Conservation (phyloP, 2,329 filamentous ascomycete species). For the Cladophialophora immunda region DNA sequence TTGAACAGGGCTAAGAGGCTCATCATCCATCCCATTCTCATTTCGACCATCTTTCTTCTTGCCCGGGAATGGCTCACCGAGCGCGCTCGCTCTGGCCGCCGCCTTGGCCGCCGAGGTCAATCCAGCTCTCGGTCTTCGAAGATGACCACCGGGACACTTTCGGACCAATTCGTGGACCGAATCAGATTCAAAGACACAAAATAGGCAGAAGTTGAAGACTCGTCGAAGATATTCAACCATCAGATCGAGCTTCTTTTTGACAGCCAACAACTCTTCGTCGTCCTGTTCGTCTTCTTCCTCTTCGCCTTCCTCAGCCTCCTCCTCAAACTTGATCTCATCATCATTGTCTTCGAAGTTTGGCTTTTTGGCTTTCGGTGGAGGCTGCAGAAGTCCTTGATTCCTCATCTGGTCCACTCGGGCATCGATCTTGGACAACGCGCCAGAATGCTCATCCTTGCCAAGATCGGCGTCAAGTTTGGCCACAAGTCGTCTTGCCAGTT, state of each 20-base stretch:
- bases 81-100: conserved; percentile 84
- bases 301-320: conserved; percentile 81
- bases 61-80: conserved; percentile 81
- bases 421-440: conserved; percentile 82
- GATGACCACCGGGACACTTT: conserved; percentile 96
- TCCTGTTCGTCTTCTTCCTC: conserved; percentile 83
- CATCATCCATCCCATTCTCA: conserved; percentile 69
- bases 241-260: conserved; percentile 97
- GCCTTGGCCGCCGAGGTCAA: conserved; percentile 83
- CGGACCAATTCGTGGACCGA: conserved; percentile 94
- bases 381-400: conserved; percentile 78
- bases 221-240: conserved; percentile 95
- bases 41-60: conserved; percentile 75
- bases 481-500: conserved; percentile 81
- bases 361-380: conserved; percentile 62
- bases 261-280: conserved; percentile 84
- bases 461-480: conserved; percentile 86
- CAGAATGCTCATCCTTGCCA: conserved; percentile 70
- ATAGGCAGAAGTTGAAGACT: conserved; percentile 99
- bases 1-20: conserved; percentile 68
- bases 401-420: conserved; percentile 84
- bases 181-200: conserved; percentile 98
- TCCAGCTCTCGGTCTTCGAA: conserved; percentile 87
- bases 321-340: conserved; percentile 62
- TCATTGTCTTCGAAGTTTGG: conserved; percentile 58